A percentile compares a stretch with the other conserved stretches of the same genome.
Evolutionary conservation across 2,329 filamentous ascomycete species (phyloP).

Genomic region (Zasmidium citrigriseum): DNA sequence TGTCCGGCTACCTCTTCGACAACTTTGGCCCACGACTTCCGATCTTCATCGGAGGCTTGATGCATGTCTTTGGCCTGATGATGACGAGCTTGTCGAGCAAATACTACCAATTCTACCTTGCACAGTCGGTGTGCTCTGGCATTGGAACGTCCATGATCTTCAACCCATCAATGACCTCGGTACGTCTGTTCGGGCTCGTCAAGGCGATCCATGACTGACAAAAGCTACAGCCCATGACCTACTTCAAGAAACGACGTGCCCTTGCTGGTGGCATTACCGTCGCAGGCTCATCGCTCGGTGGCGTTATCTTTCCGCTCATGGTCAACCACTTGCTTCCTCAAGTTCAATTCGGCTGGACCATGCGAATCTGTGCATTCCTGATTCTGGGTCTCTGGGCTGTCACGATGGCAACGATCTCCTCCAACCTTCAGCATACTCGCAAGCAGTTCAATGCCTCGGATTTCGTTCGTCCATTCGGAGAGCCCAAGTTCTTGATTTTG

Average conservation of each 20-base stretch:
- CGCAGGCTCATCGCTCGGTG: constrained; percentile 14
- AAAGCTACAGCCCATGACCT: background rate
- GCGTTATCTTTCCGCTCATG: constrained; percentile 42
- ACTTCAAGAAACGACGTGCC: constrained; percentile 47
- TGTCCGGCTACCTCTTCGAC: background rate
- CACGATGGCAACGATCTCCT: background rate
- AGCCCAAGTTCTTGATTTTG: constrained; percentile 1
- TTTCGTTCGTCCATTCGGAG: background rate
- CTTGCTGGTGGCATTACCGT: constrained; percentile 5
- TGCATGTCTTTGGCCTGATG: constrained; percentile 65
- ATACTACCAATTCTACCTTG: constrained; percentile 49
- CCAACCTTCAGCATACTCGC: background rate
- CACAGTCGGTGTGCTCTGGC: constrained; percentile 42
- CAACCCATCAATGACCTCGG: constrained; percentile 40
- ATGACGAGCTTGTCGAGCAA: constrained; percentile 59
- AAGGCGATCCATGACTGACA: no score
- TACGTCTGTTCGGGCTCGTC: no score
- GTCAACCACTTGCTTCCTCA: constrained; percentile 49
- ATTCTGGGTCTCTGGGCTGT: constrained; percentile 42
- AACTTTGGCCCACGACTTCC: constrained; percentile 19
- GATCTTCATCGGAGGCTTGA: constrained; percentile 48
- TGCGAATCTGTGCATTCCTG: constrained; percentile 54
- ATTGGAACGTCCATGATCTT: constrained; percentile 37
- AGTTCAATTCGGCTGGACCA: constrained; percentile 56
- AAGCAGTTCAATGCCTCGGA: background rate